Percentiles rank a stretch among this genome's conserved stretches.
These are phyloP conservation scores for Coffea humblotiana DNA, from an alignment of 305 asterid genomes.

Conservation along the genomic window DNA sequence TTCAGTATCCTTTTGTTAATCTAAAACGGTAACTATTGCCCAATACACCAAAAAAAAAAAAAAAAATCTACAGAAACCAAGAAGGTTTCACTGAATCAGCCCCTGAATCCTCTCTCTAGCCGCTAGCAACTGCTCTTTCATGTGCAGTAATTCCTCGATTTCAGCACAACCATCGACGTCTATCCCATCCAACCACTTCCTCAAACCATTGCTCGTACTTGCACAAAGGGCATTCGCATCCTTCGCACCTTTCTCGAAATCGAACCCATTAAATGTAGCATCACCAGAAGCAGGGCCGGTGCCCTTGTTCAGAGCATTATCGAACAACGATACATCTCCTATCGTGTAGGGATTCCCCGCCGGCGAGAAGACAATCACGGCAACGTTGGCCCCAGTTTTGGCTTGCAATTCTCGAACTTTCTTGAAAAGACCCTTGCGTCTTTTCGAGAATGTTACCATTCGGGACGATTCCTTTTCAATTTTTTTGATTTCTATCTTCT, in stretches of 20 bases:
- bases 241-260: background rate
- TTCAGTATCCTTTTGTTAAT: too few species aligned
- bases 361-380: background rate
- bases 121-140: background rate
- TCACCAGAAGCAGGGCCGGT: background rate
- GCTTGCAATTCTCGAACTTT: background rate
- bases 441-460: background rate
- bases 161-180: background rate
- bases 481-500: background rate
- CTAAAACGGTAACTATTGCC: too few species aligned
- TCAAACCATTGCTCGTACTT: background rate
- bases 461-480: background rate
- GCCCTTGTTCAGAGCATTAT: background rate
- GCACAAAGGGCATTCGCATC: background rate
- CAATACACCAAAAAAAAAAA: too few species aligned
- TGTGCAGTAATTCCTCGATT: background rate
- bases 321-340: background rate
- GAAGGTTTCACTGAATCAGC: background rate
- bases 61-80: too few species aligned
- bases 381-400: background rate
- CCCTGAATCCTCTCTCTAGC: background rate
- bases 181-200: background rate
- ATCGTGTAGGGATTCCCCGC: background rate
- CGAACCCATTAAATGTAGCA: background rate
- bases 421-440: background rate